phyloP scores from a whole-genome alignment of 106 monocot species.

The Dendrobium chrysotoxum region DNA sequence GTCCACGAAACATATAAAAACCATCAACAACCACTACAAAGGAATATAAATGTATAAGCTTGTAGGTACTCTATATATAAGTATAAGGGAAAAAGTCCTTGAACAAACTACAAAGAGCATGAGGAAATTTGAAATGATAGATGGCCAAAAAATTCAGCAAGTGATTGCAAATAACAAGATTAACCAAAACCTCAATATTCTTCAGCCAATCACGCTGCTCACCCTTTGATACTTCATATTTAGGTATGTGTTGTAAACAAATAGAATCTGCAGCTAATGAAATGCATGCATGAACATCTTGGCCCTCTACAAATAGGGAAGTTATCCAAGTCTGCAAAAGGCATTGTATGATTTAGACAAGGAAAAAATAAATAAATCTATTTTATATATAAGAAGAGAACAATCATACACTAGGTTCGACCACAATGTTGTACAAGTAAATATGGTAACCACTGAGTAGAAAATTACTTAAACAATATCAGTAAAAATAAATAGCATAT shows the following conservation, averaged over 20 bases:
- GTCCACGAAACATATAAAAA: not conserved
- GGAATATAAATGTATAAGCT: not conserved
- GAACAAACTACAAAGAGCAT: not conserved
- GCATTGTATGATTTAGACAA: not conserved
- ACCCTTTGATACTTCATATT: conserved; percentile 44
- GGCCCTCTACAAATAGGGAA: conserved; percentile 55
- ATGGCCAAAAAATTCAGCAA: not conserved
- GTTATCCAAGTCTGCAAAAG: conserved; percentile 59
- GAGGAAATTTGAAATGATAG: not conserved
- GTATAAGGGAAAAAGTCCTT: not conserved
- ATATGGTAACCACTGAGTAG: not conserved
- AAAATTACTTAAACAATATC: not conserved
- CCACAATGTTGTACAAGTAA: not conserved
- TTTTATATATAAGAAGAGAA: not conserved
- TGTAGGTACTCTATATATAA: not conserved
- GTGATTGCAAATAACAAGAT: not conserved
- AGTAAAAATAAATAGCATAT: not conserved
- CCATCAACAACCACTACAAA: not conserved
- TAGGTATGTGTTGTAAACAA: conserved; percentile 47
- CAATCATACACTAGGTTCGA: not conserved
- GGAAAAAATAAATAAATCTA: conserved; percentile 5
- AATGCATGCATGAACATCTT: conserved; percentile 48
- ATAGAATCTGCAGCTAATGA: conserved; percentile 50
- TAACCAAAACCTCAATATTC: conserved; percentile 47
- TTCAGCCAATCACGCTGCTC: conserved; percentile 64